phyloP scores from a whole-genome alignment of 352 stramenopile genomes.

The Pythium guiyangense region DNA sequence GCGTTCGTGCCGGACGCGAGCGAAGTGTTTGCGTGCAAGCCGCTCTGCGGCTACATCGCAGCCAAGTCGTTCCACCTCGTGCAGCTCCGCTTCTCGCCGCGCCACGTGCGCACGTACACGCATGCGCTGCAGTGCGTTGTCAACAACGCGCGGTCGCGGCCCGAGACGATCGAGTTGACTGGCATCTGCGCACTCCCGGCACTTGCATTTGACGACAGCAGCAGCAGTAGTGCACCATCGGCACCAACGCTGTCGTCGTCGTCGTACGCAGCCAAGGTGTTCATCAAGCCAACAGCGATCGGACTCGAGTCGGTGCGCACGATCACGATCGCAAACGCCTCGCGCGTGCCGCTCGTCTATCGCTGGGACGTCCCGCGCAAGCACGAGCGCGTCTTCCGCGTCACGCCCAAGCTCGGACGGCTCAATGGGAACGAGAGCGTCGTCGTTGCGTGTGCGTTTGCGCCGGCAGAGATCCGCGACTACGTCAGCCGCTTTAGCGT shows the following conservation, averaged over 20 bases:
- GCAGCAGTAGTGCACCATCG: constrained; percentile 4
- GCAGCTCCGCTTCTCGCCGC: constrained; percentile 69
- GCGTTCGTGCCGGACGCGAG: constrained; percentile 59
- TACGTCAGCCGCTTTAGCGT: constrained; percentile 74
- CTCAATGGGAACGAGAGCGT: constrained; percentile 80
- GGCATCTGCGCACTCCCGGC: constrained; percentile 53
- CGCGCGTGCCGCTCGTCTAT: constrained; percentile 84
- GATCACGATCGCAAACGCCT: constrained; percentile 70
- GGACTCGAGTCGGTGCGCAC: constrained; percentile 54
- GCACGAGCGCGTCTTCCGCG: constrained; percentile 50
- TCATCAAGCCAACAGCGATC: constrained; percentile 82
- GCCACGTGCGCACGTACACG: constrained; percentile 35
- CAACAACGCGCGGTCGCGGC: constrained; percentile 52
- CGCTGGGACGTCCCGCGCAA: constrained; percentile 66
- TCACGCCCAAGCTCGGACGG: constrained; percentile 64
- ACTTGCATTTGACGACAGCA: constrained; percentile 39
- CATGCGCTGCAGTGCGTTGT: constrained; percentile 64
- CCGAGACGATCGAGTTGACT: constrained; percentile 50
- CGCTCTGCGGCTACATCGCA: constrained; percentile 55
- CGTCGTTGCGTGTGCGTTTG: constrained; percentile 70
- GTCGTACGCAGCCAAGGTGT: constrained; percentile 45
- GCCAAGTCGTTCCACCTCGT: constrained; percentile 82
- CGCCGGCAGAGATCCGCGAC: constrained; percentile 61
- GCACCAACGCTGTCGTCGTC: constrained; percentile 4
- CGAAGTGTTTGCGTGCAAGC: constrained; percentile 70